phyloP scores from a whole-genome alignment of 1,139 yeast species.

The Taphrina confusa region DNA sequence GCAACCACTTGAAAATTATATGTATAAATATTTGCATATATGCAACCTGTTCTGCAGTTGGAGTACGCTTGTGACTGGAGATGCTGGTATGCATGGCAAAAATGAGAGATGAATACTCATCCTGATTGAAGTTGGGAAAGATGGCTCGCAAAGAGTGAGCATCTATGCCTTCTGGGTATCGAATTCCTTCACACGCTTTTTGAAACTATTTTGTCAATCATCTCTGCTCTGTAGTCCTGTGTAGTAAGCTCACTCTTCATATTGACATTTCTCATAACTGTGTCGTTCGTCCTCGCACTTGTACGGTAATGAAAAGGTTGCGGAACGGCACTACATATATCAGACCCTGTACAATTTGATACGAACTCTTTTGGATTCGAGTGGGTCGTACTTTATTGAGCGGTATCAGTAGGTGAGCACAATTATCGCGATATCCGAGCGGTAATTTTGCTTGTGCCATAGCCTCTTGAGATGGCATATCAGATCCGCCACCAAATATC shows the following conservation, averaged over 20 bases:
- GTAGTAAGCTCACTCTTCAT: slow-evolving; percentile 26
- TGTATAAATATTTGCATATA: no score
- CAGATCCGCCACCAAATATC: slow-evolving; percentile 6
- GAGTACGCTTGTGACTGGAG: no score
- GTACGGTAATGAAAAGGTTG: slow-evolving; percentile 61
- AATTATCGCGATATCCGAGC: slow-evolving; percentile 79
- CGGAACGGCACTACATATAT: slow-evolving; percentile 54
- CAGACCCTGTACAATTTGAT: neutral
- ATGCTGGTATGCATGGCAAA: no score
- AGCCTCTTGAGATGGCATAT: slow-evolving; percentile 54
- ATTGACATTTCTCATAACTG: slow-evolving; percentile 35
- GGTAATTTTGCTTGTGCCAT: slow-evolving; percentile 81
- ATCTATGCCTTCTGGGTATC: slow-evolving; percentile 21
- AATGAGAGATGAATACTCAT: no score
- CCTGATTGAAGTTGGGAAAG: no score
- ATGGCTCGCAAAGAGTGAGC: no score
- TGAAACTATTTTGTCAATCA: slow-evolving; percentile 29
- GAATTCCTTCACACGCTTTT: slow-evolving; percentile 31
- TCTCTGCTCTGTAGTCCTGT: no score
- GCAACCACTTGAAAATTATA: no score
- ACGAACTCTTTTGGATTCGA: neutral
- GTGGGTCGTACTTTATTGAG: slow-evolving; percentile 52
- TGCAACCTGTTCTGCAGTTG: no score
- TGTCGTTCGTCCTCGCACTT: slow-evolving; percentile 52
- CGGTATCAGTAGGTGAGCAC: slow-evolving; percentile 75